These are phyloP conservation scores for Calocera cornea DNA, from an alignment of 768 basidiomycete species.

Conservation along the genomic window DNA sequence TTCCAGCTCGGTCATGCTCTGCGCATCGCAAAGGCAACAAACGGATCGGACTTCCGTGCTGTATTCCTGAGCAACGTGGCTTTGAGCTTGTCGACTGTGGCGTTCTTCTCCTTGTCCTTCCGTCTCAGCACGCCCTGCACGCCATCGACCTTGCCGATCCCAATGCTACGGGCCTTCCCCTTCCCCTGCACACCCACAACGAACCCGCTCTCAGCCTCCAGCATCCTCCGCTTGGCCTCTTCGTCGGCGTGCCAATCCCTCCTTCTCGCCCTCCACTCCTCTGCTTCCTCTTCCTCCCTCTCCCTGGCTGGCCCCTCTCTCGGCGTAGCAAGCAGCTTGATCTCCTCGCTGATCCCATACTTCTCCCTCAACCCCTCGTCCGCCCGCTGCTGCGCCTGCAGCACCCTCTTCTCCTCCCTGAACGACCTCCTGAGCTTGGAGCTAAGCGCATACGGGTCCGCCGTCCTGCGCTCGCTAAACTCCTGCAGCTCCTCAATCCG, in stretches of 20 bases:
- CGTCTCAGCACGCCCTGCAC: background rate
- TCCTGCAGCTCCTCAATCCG: conserved; percentile 68
- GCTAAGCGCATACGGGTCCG: conserved; percentile 79
- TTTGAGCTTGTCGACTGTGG: conserved; percentile 6
- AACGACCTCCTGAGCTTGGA: conserved; percentile 63
- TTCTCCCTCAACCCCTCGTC: conserved; percentile 60
- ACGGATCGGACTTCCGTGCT: conserved; percentile 8
- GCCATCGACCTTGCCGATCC: background rate
- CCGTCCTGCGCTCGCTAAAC: conserved; percentile 61
- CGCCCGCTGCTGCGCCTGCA: conserved; percentile 47
- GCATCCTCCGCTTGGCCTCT: conserved; percentile 10
- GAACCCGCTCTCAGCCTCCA: conserved; percentile 10
- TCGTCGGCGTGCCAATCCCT: conserved; percentile 34
- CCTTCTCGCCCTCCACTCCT: conserved; percentile 45
- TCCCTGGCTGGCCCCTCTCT: conserved; percentile 38
- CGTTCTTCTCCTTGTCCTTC: background rate
- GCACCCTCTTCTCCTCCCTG: conserved; percentile 72
- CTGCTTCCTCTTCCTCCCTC: conserved; percentile 48
- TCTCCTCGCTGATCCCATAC: conserved; percentile 61
- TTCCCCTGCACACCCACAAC: conserved; percentile 2
- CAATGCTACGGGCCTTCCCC: background rate
- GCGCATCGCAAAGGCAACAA: background rate
- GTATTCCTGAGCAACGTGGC: conserved; percentile 9
- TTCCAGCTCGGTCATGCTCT: background rate
- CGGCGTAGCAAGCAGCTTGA: conserved; percentile 37